Percentiles rank a stretch among this genome's conserved stretches.
These are phyloP conservation scores for Geranium brycei DNA, from an alignment of 345 rosid species.

Conservation along the genomic window DNA sequence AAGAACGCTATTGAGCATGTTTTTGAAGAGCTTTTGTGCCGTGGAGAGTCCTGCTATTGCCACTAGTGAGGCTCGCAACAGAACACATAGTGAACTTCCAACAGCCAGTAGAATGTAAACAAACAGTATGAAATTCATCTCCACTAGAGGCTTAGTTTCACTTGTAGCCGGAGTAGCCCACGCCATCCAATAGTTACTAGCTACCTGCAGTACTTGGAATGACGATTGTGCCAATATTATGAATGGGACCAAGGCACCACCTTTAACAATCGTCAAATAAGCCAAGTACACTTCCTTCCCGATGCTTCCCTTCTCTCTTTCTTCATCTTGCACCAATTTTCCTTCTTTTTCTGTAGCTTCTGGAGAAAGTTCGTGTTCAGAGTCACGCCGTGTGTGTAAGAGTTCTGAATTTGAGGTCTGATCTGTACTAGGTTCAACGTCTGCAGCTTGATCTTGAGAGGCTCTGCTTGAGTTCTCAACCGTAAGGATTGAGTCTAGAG, in stretches of 20 bases:
- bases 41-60: slow-evolving; percentile 64
- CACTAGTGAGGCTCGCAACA: slow-evolving; percentile 51
- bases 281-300: slow-evolving; percentile 83
- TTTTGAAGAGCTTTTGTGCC: slow-evolving; percentile 60
- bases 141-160: slow-evolving; percentile 31
- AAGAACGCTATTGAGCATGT: slow-evolving; percentile 58
- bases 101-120: slow-evolving; percentile 56
- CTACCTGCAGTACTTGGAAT: slow-evolving; percentile 69
- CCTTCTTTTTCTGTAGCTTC: slow-evolving; percentile 55
- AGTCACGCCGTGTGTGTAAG: slow-evolving; percentile 28
- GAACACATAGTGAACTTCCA: slow-evolving; percentile 59
- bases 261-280: slow-evolving; percentile 54
- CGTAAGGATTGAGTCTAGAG: slow-evolving; percentile 55
- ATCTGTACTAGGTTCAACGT: slow-evolving; percentile 25
- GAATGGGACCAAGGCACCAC: slow-evolving; percentile 60
- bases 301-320: slow-evolving; percentile 76
- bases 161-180: slow-evolving; percentile 71
- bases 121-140: slow-evolving; percentile 48
- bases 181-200: slow-evolving; percentile 95
- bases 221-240: slow-evolving; percentile 75
- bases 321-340: slow-evolving; percentile 84
- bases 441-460: slow-evolving; percentile 21
- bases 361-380: slow-evolving; percentile 39
- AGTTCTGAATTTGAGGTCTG: slow-evolving; percentile 23
- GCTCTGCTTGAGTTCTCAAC: slow-evolving; percentile 47